phyloP scores from a whole-genome alignment of 768 basidiomycete species.

The Porphyrellus cyaneotinctus region DNA sequence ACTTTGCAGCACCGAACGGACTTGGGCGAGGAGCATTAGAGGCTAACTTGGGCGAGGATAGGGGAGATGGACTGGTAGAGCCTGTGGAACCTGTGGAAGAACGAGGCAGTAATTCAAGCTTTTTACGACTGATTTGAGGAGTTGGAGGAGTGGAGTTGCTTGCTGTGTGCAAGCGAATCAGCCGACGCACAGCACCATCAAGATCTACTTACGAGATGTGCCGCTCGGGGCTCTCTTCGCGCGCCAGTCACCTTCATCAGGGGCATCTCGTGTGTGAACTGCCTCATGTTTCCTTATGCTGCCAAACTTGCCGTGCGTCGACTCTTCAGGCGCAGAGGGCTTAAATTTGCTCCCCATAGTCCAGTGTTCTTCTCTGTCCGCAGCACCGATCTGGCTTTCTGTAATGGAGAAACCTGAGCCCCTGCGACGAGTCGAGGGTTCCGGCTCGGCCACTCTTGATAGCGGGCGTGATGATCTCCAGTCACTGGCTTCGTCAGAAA shows the following conservation, averaged over 20 bases:
- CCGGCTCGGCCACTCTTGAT: conserved; percentile 42
- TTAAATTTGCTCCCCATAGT: conserved; percentile 71
- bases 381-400: conserved; percentile 44
- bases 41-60: conserved; percentile 74
- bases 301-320: conserved; percentile 41
- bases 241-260: conserved; percentile 76
- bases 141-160: conserved; percentile 74
- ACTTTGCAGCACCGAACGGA: conserved; percentile 90
- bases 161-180: conserved; percentile 39
- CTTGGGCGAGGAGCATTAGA: conserved; percentile 50
- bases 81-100: conserved; percentile 56
- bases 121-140: conserved; percentile 72
- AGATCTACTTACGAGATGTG: conserved; percentile 56
- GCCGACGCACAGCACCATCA: conserved; percentile 3
- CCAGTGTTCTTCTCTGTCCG: conserved; percentile 82
- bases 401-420: conserved; percentile 52
- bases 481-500: conserved; percentile 61
- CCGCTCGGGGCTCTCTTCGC: conserved; percentile 43
- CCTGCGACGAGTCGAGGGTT: conserved; percentile 51
- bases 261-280: conserved; percentile 44
- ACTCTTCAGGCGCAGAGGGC: conserved; percentile 42
- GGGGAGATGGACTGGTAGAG: conserved; percentile 68
- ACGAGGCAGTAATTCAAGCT: conserved; percentile 83
- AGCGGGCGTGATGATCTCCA: conserved; percentile 62
- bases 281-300: conserved; percentile 51